Evolutionary conservation across 176 grass and related monocot species (phyloP).

Genomic region (Ampelocalamus luodianensis): DNA sequence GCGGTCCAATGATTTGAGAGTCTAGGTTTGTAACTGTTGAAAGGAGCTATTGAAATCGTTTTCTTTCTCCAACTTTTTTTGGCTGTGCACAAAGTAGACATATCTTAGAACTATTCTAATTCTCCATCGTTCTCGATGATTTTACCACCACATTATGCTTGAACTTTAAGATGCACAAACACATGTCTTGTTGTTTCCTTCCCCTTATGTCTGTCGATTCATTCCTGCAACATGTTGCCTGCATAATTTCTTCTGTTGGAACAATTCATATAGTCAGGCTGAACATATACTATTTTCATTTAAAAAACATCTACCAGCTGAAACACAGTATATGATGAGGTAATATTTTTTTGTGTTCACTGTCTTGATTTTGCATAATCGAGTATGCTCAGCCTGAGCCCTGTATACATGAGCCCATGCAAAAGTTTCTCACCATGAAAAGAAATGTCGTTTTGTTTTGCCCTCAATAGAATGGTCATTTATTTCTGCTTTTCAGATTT

Average conservation of each 20-base stretch:
- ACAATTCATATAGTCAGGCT: conserved; percentile 5
- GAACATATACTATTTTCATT: conserved; percentile 6
- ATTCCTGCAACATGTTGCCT: conserved; percentile 34
- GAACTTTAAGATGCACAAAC: conserved; percentile 46
- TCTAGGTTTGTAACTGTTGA: conserved; percentile 34
- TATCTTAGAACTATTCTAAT: conserved; percentile 62
- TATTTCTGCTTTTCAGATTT: conserved; percentile 1
- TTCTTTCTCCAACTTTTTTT: conserved; percentile 52
- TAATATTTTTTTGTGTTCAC: conserved; percentile 12
- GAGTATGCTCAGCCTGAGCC: neutral
- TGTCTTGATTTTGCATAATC: neutral
- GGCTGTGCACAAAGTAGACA: conserved; percentile 57
- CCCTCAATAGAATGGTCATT: neutral
- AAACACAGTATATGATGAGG: conserved; percentile 8
- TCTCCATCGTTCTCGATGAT: conserved; percentile 51
- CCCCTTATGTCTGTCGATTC: conserved; percentile 33
- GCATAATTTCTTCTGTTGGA: conserved; percentile 7
- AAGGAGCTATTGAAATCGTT: conserved; percentile 50
- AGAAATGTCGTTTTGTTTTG: neutral
- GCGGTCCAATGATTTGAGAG: conserved; percentile 43
- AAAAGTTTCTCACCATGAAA: neutral
- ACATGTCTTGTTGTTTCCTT: neutral
- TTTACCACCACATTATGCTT: conserved; percentile 47
- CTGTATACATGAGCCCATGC: neutral
- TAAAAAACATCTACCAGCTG: conserved; percentile 32